Conservation (phyloP, 805 yeast genomes). For the Saccharomycopsis fibuligera region DNA sequence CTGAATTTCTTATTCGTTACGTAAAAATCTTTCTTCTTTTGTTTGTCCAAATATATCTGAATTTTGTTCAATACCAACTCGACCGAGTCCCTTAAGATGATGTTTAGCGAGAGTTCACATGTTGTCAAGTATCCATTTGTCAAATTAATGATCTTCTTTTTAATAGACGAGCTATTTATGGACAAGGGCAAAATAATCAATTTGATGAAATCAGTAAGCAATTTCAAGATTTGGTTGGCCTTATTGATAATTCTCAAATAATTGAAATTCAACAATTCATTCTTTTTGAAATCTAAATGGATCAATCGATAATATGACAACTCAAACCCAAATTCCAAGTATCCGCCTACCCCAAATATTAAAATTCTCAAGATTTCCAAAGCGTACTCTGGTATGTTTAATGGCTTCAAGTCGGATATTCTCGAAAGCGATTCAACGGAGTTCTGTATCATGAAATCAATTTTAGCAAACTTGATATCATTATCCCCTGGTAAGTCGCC, state of each 20-base stretch:
- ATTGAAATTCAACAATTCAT: conserved; percentile 35
- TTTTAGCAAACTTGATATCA: conserved; percentile 35
- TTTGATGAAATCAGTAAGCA: conserved; percentile 67
- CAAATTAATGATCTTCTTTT: conserved; percentile 52
- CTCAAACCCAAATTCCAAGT: conserved; percentile 71
- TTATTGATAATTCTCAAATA: conserved; percentile 44
- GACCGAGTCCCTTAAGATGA: conserved; percentile 54
- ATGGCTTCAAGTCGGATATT: conserved; percentile 64
- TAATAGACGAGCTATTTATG: conserved; percentile 47
- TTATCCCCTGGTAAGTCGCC: conserved; percentile 19
- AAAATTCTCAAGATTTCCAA: conserved; percentile 62
- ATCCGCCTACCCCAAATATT: conserved; percentile 64
- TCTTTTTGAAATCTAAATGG: conserved; percentile 31
- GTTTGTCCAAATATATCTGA: conserved; percentile 47
- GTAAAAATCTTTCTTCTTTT: conserved; percentile 67
- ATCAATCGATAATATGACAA: conserved; percentile 47
- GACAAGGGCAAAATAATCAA: conserved; percentile 73
- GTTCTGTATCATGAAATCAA: conserved; percentile 61
- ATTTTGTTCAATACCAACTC: conserved; percentile 48
- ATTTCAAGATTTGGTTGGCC: conserved; percentile 53
- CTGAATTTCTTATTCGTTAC: conserved; percentile 26
- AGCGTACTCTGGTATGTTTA: conserved; percentile 53
- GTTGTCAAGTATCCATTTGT: conserved; percentile 55
- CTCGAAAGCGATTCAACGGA: conserved; percentile 75
- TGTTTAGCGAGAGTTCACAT: conserved; percentile 60